A percentile compares a stretch with the other conserved stretches of the same genome.
Conservation (phyloP, 352 stramenopile species). For the Phytopythium mirpurense region DNA sequence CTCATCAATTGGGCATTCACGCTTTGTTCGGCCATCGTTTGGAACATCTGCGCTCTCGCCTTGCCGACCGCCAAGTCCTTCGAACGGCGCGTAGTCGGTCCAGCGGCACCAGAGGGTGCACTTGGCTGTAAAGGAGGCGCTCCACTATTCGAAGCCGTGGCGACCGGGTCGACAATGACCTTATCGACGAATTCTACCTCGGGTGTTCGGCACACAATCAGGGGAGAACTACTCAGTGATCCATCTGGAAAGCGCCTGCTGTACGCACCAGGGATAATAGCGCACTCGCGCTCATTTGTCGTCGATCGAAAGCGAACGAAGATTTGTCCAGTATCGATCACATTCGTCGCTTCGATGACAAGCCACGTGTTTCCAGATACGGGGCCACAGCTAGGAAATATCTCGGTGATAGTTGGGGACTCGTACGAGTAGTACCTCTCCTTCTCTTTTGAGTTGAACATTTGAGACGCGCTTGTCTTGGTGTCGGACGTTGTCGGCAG, state of each 20-base stretch:
- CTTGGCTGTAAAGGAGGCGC: neutral
- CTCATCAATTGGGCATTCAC: conserved; percentile 16
- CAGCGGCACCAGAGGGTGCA: neutral
- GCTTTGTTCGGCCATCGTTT: conserved; percentile 54
- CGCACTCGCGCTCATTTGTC: conserved; percentile 54
- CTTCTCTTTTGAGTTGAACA: conserved; percentile 36
- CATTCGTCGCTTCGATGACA: conserved; percentile 52
- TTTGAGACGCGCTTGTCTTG: conserved; percentile 1
- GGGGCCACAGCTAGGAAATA: conserved; percentile 54
- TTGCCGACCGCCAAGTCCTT: conserved; percentile 31
- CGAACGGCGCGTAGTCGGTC: conserved; percentile 11
- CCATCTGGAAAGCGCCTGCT: conserved; percentile 55
- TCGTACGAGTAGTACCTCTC: conserved; percentile 70
- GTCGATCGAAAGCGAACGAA: conserved; percentile 70
- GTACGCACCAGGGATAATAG: conserved; percentile 49
- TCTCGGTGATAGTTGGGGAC: conserved; percentile 54
- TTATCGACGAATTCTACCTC: conserved; percentile 54
- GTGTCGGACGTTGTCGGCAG: conserved; percentile 19
- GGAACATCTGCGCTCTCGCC: conserved; percentile 40
- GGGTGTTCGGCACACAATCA: conserved; percentile 60
- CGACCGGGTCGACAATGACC: conserved; percentile 8
- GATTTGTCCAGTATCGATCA: conserved; percentile 71
- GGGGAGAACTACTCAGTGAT: conserved; percentile 34
- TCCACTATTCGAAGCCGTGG: conserved; percentile 3
- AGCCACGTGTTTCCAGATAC: conserved; percentile 44